Evolutionary conservation across 805 yeast species (phyloP).

Genomic region (Starmerella ratchasimensis): DNA sequence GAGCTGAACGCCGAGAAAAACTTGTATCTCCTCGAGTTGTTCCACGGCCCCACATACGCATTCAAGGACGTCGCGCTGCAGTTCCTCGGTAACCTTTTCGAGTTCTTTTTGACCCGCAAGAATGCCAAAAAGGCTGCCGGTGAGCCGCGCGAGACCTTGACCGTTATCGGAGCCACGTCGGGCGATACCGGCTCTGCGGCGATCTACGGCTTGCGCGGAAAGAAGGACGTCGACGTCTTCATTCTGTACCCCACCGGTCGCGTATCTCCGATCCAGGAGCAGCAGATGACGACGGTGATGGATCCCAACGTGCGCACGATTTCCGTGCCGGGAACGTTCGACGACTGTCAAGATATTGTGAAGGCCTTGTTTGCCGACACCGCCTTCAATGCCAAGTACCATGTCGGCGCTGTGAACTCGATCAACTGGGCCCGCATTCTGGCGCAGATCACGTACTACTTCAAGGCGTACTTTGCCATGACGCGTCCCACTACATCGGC

Average conservation of each 20-base stretch:
- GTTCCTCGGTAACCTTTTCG: conserved; percentile 93
- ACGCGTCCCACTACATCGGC: conserved; percentile 18
- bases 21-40: conserved; percentile 72
- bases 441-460: conserved; percentile 95
- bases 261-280: conserved; percentile 94
- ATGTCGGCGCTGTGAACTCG: conserved; percentile 94
- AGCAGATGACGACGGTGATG: conserved; percentile 93
- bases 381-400: conserved; percentile 77
- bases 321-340: conserved; percentile 91
- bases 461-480: conserved; percentile 75
- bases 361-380: conserved; percentile 83
- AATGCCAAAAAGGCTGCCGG: conserved; percentile 42
- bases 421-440: conserved; percentile 98
- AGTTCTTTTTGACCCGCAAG: conserved; percentile 69
- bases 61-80: conserved; percentile 98
- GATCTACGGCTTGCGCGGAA: conserved; percentile 91
- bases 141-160: conserved; percentile 34
- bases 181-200: conserved; percentile 99
- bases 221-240: conserved; percentile 94
- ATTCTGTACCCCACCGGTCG: conserved; percentile 94
- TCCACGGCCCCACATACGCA: conserved; percentile 99
- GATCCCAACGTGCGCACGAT: conserved; percentile 89
- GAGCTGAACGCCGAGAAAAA: conserved; percentile 42
- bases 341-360: conserved; percentile 95
- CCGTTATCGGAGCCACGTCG: conserved; percentile 97